phyloP scores from a whole-genome alignment of 129 eudicot genomes.

The Helichrysum umbraculigerum region DNA sequence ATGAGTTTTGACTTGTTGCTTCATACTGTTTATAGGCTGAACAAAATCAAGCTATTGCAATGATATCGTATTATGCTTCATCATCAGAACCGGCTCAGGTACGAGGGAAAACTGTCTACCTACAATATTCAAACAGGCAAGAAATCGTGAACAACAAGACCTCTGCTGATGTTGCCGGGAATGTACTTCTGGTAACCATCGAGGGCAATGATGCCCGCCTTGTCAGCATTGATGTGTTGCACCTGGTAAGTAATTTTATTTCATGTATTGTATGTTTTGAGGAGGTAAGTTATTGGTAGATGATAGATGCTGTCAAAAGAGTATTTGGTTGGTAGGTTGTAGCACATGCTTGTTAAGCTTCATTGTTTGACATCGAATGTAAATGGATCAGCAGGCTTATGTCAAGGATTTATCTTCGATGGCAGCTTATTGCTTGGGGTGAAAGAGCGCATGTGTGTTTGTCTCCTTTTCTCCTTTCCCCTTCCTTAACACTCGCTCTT shows the following conservation, averaged over 20 bases:
- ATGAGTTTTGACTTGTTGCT: neutral
- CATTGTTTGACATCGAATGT: conserved; percentile 73
- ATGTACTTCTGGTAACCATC: conserved; percentile 92
- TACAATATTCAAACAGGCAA: conserved; percentile 96
- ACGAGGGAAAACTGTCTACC: conserved; percentile 94
- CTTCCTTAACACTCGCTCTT: conserved; percentile 85
- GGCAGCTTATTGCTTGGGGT: conserved; percentile 98
- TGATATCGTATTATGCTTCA: conserved; percentile 97
- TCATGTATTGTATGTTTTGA: neutral
- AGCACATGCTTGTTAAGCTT: conserved; percentile 54
- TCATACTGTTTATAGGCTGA: conserved; percentile 59
- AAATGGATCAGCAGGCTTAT: conserved; percentile 97
- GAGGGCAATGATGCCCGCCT: conserved; percentile 94
- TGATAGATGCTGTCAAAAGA: conserved; percentile 27
- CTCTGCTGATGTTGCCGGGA: conserved; percentile 97
- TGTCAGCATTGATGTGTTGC: conserved; percentile 96
- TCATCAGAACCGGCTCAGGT: conserved; percentile 98
- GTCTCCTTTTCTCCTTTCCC: conserved; percentile 94
- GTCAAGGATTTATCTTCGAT: conserved; percentile 89
- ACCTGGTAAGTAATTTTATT: conserved; percentile 69
- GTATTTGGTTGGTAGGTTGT: conserved; percentile 38
- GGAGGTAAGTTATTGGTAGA: conserved; percentile 14
- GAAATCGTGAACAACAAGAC: conserved; percentile 99
- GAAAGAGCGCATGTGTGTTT: conserved; percentile 99
- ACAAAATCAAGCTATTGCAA: conserved; percentile 88